These are phyloP conservation scores for Psidium guajava DNA, from an alignment of 345 rosid genomes.

Conservation along the genomic window DNA sequence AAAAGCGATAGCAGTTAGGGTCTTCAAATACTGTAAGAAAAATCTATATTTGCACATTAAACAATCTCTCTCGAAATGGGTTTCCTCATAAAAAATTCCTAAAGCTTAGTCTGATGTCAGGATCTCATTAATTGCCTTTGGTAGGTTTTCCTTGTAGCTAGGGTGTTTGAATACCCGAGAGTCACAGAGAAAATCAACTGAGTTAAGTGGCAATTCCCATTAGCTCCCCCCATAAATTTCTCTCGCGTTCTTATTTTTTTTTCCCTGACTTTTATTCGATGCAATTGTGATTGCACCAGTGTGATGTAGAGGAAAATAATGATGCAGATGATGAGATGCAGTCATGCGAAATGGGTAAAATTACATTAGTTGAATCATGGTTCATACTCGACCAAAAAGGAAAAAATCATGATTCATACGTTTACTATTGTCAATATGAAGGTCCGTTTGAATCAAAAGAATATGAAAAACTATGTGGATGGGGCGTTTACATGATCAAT, in stretches of 20 bases:
- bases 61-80: background rate
- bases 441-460: background rate
- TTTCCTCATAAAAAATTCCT: background rate
- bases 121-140: conserved; percentile 10
- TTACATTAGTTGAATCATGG: background rate
- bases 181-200: background rate
- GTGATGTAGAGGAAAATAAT: background rate
- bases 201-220: background rate
- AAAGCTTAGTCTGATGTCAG: conserved; percentile 24
- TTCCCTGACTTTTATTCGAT: background rate
- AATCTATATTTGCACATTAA: conserved; percentile 3
- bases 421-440: background rate
- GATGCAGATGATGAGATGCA: background rate
- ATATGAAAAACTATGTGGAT: background rate
- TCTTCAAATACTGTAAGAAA: conserved; percentile 10
- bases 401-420: background rate
- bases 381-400: background rate
- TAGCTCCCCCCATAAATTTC: too few species aligned
- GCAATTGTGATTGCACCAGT: background rate
- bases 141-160: background rate
- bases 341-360: background rate
- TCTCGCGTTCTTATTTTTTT: too few species aligned
- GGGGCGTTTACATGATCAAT: background rate
- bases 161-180: background rate
- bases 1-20: conserved; percentile 13